phyloP scores from a whole-genome alignment of 2,329 filamentous ascomycete species.

The Lachnellula willkommii region DNA sequence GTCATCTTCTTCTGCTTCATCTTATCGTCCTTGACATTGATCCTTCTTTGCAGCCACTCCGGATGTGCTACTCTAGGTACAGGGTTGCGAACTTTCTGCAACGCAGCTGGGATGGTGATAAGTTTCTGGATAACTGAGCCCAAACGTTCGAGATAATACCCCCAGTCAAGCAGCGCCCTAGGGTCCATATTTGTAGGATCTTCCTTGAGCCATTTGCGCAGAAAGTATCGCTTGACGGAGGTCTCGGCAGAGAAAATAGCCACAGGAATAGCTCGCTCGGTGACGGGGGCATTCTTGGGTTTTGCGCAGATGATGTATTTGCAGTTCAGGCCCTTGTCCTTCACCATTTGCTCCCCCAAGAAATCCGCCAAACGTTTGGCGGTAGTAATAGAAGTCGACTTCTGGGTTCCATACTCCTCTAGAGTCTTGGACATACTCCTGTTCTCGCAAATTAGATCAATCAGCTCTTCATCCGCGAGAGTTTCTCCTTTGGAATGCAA shows the following conservation, averaged over 20 bases:
- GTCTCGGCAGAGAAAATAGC: conserved; percentile 96
- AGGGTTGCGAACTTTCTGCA: conserved; percentile 92
- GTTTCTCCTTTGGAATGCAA: conserved; percentile 82
- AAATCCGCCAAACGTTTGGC: conserved; percentile 94
- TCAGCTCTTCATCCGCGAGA: conserved; percentile 91
- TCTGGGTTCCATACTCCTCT: conserved; percentile 91
- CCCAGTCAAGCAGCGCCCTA: conserved; percentile 86
- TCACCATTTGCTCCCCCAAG: conserved; percentile 96
- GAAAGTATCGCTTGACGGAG: conserved; percentile 77
- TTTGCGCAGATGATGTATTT: conserved; percentile 96
- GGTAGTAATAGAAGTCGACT: conserved; percentile 98
- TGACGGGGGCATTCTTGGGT: conserved; percentile 85
- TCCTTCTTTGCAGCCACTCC: conserved; percentile 91
- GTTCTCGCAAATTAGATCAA: conserved; percentile 99
- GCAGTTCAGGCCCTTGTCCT: conserved; percentile 98
- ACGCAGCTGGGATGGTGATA: conserved; percentile 93
- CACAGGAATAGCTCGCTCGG: conserved; percentile 87
- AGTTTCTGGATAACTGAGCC: conserved; percentile 98
- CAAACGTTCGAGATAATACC: conserved; percentile 92
- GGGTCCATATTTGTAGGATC: conserved; percentile 89
- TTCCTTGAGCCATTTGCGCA: conserved; percentile 94
- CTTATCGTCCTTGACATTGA: conserved; percentile 92
- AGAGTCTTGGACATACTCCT: conserved; percentile 96
- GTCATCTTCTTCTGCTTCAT: conserved; percentile 99
- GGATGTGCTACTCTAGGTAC: conserved; percentile 91